Base-by-base conservation (phyloP, 768 basidiomycete species). In the Collybia mongolica region DNA sequence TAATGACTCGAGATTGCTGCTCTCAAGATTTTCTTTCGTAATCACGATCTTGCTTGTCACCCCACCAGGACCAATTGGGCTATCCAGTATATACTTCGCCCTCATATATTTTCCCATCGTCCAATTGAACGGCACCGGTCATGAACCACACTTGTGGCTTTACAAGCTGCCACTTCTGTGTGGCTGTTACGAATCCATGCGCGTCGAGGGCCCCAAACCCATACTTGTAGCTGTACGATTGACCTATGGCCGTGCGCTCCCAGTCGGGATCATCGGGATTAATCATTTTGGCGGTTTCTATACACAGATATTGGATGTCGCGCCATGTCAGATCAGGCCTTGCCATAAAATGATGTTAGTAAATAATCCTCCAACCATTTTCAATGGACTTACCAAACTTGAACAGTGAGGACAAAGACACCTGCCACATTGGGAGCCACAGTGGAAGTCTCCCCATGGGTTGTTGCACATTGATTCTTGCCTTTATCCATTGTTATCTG, bases 261-360 rank as follows among this genome's bases (percentile, higher is more conserved):
- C 96, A 99, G 64, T 96, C 94, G 3, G 90, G 89, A 60, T 98
- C 96, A 1, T 88, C 83, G 2, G 82, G 76, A 63, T 95, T 97
- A 65, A 98, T 81, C 58, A 79, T 73, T 23, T 83, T 76, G 0
- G 90, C 88, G 1, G 85, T 88, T 51, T 78, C 76, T 35, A 98
- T 83, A 54, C 84, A 84, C 17, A 99, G 76, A 61, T 99, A 86
- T 63, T 99, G 97, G 40, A 98, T 76, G 61, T 99, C 97, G 46
- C 97, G 86, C 97, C 97, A 99, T 22, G 90, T 88, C n/a, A 98
- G 81, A 48, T 98, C 94, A 15, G 97, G 94, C 8, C 94, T 90
- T 53, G 15, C 24, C 19, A 26, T 46, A 32, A 3, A 28, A 42
- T 44, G 45, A 60, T 57, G 14, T 48, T 46, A 48, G 32, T 8